Conservation (phyloP, 2,329 filamentous ascomycete genomes). For the Pseudogymnoascus sp. region DNA sequence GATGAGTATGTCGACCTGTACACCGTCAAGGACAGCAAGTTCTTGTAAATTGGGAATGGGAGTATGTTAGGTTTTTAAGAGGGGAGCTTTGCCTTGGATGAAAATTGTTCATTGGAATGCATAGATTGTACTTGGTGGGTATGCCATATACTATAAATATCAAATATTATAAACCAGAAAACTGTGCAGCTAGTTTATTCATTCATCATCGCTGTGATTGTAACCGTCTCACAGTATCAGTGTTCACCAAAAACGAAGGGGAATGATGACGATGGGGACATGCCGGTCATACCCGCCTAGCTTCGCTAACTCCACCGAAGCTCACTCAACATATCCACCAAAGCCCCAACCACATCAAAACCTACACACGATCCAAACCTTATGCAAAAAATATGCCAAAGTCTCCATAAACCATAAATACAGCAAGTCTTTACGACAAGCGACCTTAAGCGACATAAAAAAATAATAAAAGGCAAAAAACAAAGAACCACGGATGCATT, state of each 20-base stretch:
- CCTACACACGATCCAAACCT: too few relatives aligned
- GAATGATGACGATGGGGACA: neutral
- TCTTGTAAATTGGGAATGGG: constrained; percentile 30
- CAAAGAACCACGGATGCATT: neutral
- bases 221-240: neutral
- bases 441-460: neutral
- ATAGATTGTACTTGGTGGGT: neutral
- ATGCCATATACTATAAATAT: constrained; percentile 3
- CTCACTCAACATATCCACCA: too few relatives aligned
- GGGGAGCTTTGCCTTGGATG: neutral
- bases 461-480: neutral
- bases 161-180: neutral
- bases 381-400: neutral
- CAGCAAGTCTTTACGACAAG: neutral
- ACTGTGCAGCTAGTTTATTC: neutral
- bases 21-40: constrained; percentile 53
- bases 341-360: neutral
- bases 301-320: neutral
- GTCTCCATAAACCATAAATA: neutral
- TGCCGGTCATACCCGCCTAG: neutral
- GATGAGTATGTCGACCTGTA: constrained; percentile 93
- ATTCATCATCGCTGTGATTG: neutral
- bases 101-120: neutral
- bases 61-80: neutral
- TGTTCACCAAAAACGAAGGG: neutral